phyloP scores from a whole-genome alignment of 352 stramenopile species.

The Plasmopara muralis region DNA sequence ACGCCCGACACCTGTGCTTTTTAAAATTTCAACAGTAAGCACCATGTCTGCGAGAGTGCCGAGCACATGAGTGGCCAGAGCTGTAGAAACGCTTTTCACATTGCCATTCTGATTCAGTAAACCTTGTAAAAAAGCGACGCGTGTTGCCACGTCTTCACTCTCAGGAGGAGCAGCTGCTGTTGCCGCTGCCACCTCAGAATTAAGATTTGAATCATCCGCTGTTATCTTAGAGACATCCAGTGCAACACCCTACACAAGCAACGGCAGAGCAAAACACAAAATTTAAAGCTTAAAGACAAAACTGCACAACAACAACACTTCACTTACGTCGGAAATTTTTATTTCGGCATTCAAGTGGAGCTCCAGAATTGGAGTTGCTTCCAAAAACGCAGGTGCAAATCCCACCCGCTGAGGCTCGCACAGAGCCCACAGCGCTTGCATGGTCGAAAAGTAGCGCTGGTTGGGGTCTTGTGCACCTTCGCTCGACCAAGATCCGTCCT shows the following conservation, averaged over 20 bases:
- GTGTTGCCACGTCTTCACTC: constrained; percentile 54
- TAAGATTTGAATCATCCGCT: constrained; percentile 1
- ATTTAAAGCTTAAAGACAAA: constrained; percentile 4
- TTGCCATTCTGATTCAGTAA: constrained; percentile 71
- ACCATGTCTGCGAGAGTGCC: constrained; percentile 54
- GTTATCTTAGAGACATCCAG: background rate
- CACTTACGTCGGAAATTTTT: constrained; percentile 15
- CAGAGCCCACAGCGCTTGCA: constrained; percentile 44
- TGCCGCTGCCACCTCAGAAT: constrained; percentile 21
- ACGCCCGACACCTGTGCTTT: constrained; percentile 68
- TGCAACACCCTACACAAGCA: constrained; percentile 5
- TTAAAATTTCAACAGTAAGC: constrained; percentile 80
- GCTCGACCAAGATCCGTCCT: constrained; percentile 53
- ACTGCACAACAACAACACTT: background rate
- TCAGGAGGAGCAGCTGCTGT: constrained; percentile 11
- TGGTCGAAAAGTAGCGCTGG: constrained; percentile 43
- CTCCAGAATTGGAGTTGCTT: constrained; percentile 46
- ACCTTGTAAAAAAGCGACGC: constrained; percentile 61
- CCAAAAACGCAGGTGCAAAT: constrained; percentile 59
- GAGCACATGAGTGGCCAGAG: constrained; percentile 64
- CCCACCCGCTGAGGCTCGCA: constrained; percentile 37
- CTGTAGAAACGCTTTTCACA: constrained; percentile 65
- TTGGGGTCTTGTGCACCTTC: constrained; percentile 12
- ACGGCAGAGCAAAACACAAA: constrained; percentile 2
- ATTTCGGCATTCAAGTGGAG: constrained; percentile 58